phyloP scores from a whole-genome alignment of 257 asterid genomes.

The Dorcoceras hygrometricum region DNA sequence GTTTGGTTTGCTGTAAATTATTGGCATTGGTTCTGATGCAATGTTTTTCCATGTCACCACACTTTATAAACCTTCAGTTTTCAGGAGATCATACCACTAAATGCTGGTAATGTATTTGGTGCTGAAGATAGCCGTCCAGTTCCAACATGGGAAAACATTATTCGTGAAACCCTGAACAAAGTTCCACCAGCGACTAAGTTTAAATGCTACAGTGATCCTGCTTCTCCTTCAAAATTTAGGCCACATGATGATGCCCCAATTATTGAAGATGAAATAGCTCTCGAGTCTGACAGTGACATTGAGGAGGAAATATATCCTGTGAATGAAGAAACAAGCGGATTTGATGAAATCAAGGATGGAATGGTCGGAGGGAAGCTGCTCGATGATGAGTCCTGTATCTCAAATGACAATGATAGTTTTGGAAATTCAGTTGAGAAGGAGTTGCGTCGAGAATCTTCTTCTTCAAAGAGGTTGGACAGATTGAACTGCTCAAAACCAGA shows the following conservation, averaged over 20 bases:
- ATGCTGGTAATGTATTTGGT: conserved; percentile 91
- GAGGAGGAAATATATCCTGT: conserved; percentile 78
- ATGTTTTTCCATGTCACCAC: not conserved
- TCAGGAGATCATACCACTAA: conserved; percentile 94
- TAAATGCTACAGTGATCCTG: conserved; percentile 81
- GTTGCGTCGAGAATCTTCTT: conserved; percentile 43
- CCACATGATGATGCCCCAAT: conserved; percentile 61
- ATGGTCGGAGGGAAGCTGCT: conserved; percentile 22
- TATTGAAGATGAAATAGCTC: conserved; percentile 58
- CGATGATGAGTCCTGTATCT: conserved; percentile 27
- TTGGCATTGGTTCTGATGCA: not conserved
- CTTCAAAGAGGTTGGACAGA: conserved; percentile 47
- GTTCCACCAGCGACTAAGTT: conserved; percentile 54
- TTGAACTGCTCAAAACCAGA: conserved; percentile 51
- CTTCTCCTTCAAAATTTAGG: conserved; percentile 84
- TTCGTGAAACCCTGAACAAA: conserved; percentile 76
- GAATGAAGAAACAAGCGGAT: conserved; percentile 44
- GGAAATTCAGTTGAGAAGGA: conserved; percentile 30
- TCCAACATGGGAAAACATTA: conserved; percentile 79
- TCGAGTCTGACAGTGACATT: conserved; percentile 70
- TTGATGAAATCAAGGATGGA: conserved; percentile 31
- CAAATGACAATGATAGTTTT: conserved; percentile 19
- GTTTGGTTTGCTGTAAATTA: not conserved
- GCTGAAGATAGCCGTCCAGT: conserved; percentile 89
- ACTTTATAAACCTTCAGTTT: conserved; percentile 45